Conservation (phyloP, 441 rosid species). For the Biscutella laevigata region DNA sequence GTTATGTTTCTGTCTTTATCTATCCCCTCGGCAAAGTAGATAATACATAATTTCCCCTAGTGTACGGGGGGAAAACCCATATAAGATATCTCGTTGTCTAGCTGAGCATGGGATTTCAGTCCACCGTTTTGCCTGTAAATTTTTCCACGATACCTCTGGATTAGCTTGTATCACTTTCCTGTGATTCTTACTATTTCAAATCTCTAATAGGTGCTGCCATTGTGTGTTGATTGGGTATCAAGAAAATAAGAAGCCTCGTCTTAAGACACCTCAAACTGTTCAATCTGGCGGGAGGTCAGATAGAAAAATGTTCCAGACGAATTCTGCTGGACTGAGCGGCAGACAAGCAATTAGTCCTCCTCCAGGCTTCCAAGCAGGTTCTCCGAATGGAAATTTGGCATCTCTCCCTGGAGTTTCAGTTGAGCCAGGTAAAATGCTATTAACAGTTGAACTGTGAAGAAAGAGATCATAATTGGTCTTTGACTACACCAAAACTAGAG, state of each 20-base stretch:
- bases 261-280: constrained; percentile 20
- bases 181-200: constrained; percentile 10
- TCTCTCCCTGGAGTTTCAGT: constrained; percentile 19
- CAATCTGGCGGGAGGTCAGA: constrained; percentile 25
- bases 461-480: constrained; percentile 8
- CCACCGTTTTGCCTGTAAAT: constrained; percentile 3
- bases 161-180: constrained; percentile 5
- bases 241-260: constrained; percentile 41
- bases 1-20: background rate
- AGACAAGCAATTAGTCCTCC: constrained; percentile 30
- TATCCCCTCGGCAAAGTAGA: background rate
- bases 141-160: constrained; percentile 7
- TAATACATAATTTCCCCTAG: constrained; percentile 6
- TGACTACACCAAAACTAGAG: constrained; percentile 8
- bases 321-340: constrained; percentile 18
- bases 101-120: constrained; percentile 1
- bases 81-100: constrained; percentile 8
- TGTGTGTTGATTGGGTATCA: constrained; percentile 79
- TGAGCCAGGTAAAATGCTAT: constrained; percentile 18
- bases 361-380: constrained; percentile 25
- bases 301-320: constrained; percentile 23
- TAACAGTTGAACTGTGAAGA: background rate
- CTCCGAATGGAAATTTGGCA: background rate
- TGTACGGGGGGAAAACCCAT: constrained; percentile 2
- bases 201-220: constrained; percentile 61